Evolutionary conservation across 1,139 yeast genomes (phyloP).

Genomic region (Yamadazyma diospyri): DNA sequence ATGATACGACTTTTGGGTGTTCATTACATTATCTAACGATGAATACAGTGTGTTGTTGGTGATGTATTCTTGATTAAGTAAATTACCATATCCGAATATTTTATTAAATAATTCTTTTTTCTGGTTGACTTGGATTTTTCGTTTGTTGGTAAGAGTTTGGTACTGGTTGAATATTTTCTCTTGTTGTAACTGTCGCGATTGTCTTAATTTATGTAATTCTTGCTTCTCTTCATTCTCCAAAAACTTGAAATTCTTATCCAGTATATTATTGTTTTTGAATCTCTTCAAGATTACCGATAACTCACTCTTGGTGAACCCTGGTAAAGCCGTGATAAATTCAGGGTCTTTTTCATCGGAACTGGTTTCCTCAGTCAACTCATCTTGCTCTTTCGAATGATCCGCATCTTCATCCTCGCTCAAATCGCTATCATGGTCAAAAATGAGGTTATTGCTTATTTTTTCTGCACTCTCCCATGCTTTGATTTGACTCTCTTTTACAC

Average conservation of each 20-base stretch:
- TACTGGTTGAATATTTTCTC: slow-evolving; percentile 33
- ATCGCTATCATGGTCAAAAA: slow-evolving; percentile 32
- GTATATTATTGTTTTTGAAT: slow-evolving; percentile 8
- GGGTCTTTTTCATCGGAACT: slow-evolving; percentile 1
- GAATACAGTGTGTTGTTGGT: slow-evolving; percentile 43
- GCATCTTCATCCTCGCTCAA: slow-evolving; percentile 26
- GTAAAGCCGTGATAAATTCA: slow-evolving; percentile 26
- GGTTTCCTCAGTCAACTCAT: slow-evolving; percentile 4
- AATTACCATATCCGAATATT: slow-evolving; percentile 39
- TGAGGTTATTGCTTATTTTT: slow-evolving; percentile 31
- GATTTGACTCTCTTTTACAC: slow-evolving; percentile 35
- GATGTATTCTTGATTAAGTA: slow-evolving; percentile 37
- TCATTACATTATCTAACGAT: slow-evolving; percentile 34
- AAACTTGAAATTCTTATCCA: slow-evolving; percentile 7
- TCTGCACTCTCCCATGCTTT: slow-evolving; percentile 49
- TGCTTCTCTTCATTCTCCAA: slow-evolving; percentile 28
- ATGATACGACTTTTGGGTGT: slow-evolving; percentile 37
- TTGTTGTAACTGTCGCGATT: slow-evolving; percentile 30
- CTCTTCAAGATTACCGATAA: slow-evolving; percentile 20
- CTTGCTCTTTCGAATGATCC: slow-evolving; percentile 20
- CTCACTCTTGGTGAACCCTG: slow-evolving; percentile 42
- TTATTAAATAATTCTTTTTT: slow-evolving; percentile 38
- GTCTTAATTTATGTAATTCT: slow-evolving; percentile 29
- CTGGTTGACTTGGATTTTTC: slow-evolving; percentile 42
- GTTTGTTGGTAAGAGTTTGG: slow-evolving; percentile 31